A percentile compares a stretch with the other conserved stretches of the same genome.
Conservation (phyloP, 805 yeast genomes). For the Tetrapisispora taiwanensis region DNA sequence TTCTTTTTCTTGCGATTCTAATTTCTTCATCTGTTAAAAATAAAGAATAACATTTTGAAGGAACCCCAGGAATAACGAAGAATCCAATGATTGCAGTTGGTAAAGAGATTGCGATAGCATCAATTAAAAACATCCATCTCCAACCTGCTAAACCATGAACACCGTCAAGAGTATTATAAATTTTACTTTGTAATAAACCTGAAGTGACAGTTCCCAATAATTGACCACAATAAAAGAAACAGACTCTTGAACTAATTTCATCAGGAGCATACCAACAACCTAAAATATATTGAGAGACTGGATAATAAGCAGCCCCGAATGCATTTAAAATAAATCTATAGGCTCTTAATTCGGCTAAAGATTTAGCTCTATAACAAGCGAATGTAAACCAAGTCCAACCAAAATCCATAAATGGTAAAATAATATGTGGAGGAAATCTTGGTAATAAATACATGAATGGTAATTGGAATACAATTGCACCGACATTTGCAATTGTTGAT, state of each 20-base stretch:
- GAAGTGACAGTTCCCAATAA: slow-evolving; percentile 42
- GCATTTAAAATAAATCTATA: slow-evolving; percentile 58
- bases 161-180: slow-evolving; percentile 34
- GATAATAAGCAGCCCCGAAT: slow-evolving; percentile 60
- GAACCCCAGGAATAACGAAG: slow-evolving; percentile 48
- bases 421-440: slow-evolving; percentile 40
- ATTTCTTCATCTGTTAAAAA: slow-evolving; percentile 52
- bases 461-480: slow-evolving; percentile 50
- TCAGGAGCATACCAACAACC: slow-evolving; percentile 53
- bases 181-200: slow-evolving; percentile 40
- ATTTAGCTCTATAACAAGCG: slow-evolving; percentile 40
- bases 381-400: slow-evolving; percentile 63
- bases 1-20: slow-evolving; percentile 38
- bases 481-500: slow-evolving; percentile 50
- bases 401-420: slow-evolving; percentile 46
- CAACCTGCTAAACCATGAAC: slow-evolving; percentile 43
- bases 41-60: slow-evolving; percentile 46
- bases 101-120: slow-evolving; percentile 42
- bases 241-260: slow-evolving; percentile 55
- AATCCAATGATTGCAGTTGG: slow-evolving; percentile 43
- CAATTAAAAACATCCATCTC: slow-evolving; percentile 62
- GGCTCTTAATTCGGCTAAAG: slow-evolving; percentile 44
- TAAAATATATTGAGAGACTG: slow-evolving; percentile 48
- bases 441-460: slow-evolving; percentile 57
- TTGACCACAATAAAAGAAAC: slow-evolving; percentile 48